Evolutionary conservation across 2,329 filamentous ascomycete genomes (phyloP), one percentile per base, ranked within the genome.

Genomic region (Simplicillium sp.): DNA sequence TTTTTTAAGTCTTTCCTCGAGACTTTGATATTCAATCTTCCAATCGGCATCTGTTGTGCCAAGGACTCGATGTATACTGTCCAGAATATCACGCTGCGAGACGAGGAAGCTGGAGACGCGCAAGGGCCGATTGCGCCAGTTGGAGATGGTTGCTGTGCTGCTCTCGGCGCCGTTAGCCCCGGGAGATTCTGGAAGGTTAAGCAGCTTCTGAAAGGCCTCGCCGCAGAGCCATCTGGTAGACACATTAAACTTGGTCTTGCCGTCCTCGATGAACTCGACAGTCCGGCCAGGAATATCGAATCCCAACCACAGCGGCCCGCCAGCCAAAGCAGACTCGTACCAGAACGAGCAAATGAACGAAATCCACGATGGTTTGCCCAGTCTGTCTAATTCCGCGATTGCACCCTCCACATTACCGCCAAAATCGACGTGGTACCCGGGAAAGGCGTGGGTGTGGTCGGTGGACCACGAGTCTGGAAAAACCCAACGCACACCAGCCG

Each of bases 81-180:
- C 71, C 42, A 84, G 68, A 65, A 85, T 83, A 15, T 84, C 79
- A 11, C 67, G 66, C 56, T 85, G 82, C 38, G 59, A 75, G 42
- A 81, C 46, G 6, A 60, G 54, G 60, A 82, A 84, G 40, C 73
- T 78, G 12, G 62, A 65, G 15, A 80, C 49, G 47, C 67, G 74
- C 5, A 80, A 49, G 1, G 50, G 48, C 39, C 67, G 65, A 54
- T 79, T 75, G 29, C 9, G 9, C 9, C n/a, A 31, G 9, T 9
- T 9, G 9, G 9, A 9, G 9, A 31, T 9, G 29, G 9, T 31
- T n/a, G n/a, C n/a, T n/a, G n/a, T n/a, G n/a, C n/a, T n/a, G n/a
- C n/a, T n/a, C 28, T 25, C 29, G 13, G n/a, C 13, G n/a, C n/a
- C n/a, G n/a, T n/a, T n/a, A n/a, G n/a, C n/a, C n/a, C n/a, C n/a